Base-by-base conservation (phyloP, 768 basidiomycete genomes). In the Tubosaeta sp. region DNA sequence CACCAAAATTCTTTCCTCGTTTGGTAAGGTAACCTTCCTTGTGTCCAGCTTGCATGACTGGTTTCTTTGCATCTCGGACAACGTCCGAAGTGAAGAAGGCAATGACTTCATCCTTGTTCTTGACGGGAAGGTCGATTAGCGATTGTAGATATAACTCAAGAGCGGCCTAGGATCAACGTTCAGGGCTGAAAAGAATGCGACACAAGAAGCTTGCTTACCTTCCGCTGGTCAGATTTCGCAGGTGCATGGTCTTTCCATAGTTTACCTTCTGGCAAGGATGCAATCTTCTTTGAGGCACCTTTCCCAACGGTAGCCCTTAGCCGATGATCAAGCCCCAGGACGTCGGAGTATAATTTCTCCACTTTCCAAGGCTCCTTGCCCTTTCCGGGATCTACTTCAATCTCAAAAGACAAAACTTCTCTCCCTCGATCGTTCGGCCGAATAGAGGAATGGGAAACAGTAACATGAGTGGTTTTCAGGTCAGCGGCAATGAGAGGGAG, bases 181-280 rank as follows among this genome's bases (percentile, higher is more conserved):
- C 32, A 67, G 56, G 45, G 33, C 48, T 6, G 7, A 39, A 50
- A 42, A 26, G 43, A 14, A 13, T 11, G 6, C 2, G 6, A 11
- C 1, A 32, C 7, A 33, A 10, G 6, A 43, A 3, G 31, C 16
- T 31, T 8, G 72, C 83, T 60, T 63, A 90, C 93, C 77, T 97
- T 98, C 58, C 95, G 75, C 70, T 95, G 93, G 75, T 98, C 97
- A 39, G 94, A 91, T 74, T 90, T 95, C 27, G 91, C 91, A 29
- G 95, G 95, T 0, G 95, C 94, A 68, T 95, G 93, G 72, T 98
- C 97, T 69, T 84, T 95, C 90, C 95, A 97, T 9, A 97, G 74
- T 69, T 86, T 88, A 25, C 91, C 90, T 67, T 99, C 97, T 2
- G 97, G 97, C 52, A 99, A 69, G 49, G 71, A 76, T 17, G 76